These are phyloP conservation scores for Solanum bukasovii DNA, from an alignment of 257 asterid genomes.

Conservation along the genomic window DNA sequence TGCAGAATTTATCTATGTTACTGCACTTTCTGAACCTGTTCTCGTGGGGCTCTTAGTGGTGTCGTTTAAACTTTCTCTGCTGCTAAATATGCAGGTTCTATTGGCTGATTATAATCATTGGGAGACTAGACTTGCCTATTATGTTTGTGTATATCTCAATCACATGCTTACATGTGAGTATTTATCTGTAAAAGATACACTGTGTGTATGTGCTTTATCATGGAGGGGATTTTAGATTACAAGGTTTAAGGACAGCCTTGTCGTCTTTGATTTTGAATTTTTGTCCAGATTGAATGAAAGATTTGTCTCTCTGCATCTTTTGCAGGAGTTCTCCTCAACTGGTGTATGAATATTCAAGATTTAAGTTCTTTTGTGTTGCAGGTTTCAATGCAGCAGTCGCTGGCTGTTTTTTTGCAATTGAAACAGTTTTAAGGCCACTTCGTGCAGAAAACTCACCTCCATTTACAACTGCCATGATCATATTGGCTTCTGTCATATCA, in stretches of 20 bases:
- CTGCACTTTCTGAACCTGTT: not conserved
- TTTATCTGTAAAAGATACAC: not conserved
- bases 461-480: constrained; percentile 97
- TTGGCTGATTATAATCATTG: not conserved
- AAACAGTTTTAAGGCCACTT: constrained; percentile 93
- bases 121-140: not conserved
- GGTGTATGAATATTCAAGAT: not conserved
- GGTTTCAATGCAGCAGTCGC: constrained; percentile 99
- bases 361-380: constrained; percentile 16
- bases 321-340: not conserved
- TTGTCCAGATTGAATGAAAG: not conserved
- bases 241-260: not conserved
- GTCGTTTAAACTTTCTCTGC: not conserved
- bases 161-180: not conserved
- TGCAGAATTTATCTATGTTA: not conserved
- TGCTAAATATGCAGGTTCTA: not conserved
- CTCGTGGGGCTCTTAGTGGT: not conserved
- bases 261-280: not conserved
- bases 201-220: not conserved
- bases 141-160: not conserved
- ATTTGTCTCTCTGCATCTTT: not conserved
- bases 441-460: constrained; percentile 99
- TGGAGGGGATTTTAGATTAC: not conserved
- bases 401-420: constrained; percentile 98
- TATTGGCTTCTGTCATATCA: constrained; percentile 96